These are phyloP conservation scores for Calonectria pseudoturangicola DNA, from an alignment of 2,329 filamentous ascomycete species.

Conservation along the genomic window DNA sequence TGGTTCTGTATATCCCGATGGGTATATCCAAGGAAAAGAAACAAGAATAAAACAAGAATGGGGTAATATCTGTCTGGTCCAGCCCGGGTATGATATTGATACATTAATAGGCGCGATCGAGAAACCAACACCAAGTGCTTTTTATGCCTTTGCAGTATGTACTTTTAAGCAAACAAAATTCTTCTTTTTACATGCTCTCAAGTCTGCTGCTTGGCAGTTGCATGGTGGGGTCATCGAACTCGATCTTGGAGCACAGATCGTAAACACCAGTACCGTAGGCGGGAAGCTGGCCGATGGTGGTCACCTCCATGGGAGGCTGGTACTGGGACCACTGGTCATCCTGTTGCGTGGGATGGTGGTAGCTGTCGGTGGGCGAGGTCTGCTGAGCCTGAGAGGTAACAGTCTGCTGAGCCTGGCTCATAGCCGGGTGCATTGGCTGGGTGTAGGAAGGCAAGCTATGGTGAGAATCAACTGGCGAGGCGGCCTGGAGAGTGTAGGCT, in stretches of 20 bases:
- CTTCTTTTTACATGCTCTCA: conserved; percentile 69
- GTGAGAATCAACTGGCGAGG: conserved; percentile 68
- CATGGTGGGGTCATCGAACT: conserved; percentile 74
- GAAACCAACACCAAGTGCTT: conserved; percentile 38
- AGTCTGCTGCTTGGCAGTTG: conserved; percentile 77
- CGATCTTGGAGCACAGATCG: conserved; percentile 75
- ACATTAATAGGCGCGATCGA: conserved; percentile 47
- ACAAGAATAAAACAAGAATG: conserved; percentile 47
- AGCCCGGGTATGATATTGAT: conserved; percentile 52
- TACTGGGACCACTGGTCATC: conserved; percentile 75
- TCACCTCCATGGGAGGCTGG: conserved; percentile 74
- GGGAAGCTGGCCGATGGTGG: conserved; percentile 71
- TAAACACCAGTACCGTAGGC: conserved; percentile 70
- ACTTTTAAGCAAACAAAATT: conserved; percentile 11
- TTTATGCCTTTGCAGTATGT: conserved; percentile 30
- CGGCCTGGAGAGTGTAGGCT: conserved; percentile 68
- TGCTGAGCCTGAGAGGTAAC: conserved; percentile 60
- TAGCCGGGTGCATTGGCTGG: conserved; percentile 63
- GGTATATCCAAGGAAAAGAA: conserved; percentile 56
- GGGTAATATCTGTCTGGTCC: conserved; percentile 49
- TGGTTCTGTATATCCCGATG: conserved; percentile 56
- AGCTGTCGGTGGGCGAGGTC: conserved; percentile 56
- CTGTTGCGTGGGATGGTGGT: conserved; percentile 64
- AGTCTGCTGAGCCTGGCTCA: conserved; percentile 58
- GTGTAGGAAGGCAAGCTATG: conserved; percentile 66